These are phyloP conservation scores for Kodamaea laetipori DNA, from an alignment of 805 yeast species.

Conservation along the genomic window DNA sequence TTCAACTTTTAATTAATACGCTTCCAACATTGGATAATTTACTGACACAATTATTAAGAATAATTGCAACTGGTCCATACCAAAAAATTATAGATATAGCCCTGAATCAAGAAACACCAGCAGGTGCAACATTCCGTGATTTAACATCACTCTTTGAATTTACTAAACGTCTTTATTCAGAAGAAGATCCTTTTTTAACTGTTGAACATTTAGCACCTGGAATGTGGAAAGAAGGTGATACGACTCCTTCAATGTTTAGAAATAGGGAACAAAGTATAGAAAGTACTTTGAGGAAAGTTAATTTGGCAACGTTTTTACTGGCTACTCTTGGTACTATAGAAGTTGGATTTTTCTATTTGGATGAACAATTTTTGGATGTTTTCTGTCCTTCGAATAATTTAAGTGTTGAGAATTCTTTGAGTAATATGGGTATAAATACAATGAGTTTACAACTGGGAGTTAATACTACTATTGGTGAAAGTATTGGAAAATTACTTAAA, in stretches of 20 bases:
- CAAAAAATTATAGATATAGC: slow-evolving; percentile 74
- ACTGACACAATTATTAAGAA: slow-evolving; percentile 75
- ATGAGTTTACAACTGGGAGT: slow-evolving; percentile 37
- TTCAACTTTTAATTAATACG: slow-evolving; percentile 65
- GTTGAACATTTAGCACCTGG: slow-evolving; percentile 74
- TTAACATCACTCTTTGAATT: slow-evolving; percentile 77
- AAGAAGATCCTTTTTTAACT: slow-evolving; percentile 70
- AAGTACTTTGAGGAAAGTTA: slow-evolving; percentile 76
- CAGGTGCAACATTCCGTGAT: slow-evolving; percentile 66
- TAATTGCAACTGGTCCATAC: slow-evolving; percentile 72
- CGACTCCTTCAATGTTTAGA: slow-evolving; percentile 57
- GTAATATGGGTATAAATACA: slow-evolving; percentile 35
- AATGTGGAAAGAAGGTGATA: slow-evolving; percentile 63
- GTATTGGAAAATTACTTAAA: slow-evolving; percentile 64
- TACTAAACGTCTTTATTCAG: slow-evolving; percentile 67
- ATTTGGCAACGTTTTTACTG: slow-evolving; percentile 83
- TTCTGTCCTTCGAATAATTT: slow-evolving; percentile 76
- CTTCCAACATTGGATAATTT: slow-evolving; percentile 79
- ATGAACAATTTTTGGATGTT: slow-evolving; percentile 81
- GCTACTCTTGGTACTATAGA: slow-evolving; percentile 84
- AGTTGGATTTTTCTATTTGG: slow-evolving; percentile 83
- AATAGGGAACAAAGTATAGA: slow-evolving; percentile 63
- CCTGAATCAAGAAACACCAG: slow-evolving; percentile 62
- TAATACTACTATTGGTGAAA: slow-evolving; percentile 39
- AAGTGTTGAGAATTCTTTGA: slow-evolving; percentile 48